A percentile compares a stretch with the other conserved stretches of the same genome.
Evolutionary conservation across 176 grass and related monocot species (phyloP).

Genomic region (Saccharum officinarum): DNA sequence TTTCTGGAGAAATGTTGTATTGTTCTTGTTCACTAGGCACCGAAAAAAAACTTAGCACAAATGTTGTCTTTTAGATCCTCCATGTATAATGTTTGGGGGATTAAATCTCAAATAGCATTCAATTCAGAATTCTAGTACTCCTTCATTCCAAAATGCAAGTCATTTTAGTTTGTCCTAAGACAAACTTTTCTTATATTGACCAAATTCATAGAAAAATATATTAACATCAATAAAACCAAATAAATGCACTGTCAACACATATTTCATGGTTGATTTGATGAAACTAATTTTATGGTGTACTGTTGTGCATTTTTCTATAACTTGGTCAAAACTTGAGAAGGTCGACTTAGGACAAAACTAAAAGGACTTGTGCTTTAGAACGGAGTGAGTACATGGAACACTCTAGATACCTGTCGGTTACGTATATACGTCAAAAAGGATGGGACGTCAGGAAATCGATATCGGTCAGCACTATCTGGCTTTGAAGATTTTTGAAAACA

Average conservation of each 20-base stretch:
- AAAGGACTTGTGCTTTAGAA: not conserved
- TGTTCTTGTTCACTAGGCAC: too few relatives aligned
- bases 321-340: not conserved
- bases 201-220: not conserved
- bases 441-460: constrained; percentile 80
- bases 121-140: constrained; percentile 2
- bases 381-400: not conserved
- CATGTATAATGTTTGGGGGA: not conserved
- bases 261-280: too few relatives aligned
- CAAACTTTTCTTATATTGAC: not conserved
- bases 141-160: not conserved
- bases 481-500: constrained; percentile 83
- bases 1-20: constrained; percentile 14
- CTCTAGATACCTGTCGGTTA: constrained; percentile 72
- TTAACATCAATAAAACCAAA: not conserved
- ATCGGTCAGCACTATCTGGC: constrained; percentile 54
- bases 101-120: not conserved
- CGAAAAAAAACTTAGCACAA: not conserved
- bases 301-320: not conserved
- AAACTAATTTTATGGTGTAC: not conserved
- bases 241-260: too few relatives aligned
- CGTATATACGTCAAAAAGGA: constrained; percentile 95
- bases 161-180: not conserved
- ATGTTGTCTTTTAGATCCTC: not conserved
- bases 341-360: not conserved